A percentile compares a stretch with the other conserved stretches of the same genome.
Conservation (phyloP, 495 filamentous ascomycete genomes). For the Aspergillus indologenus region DNA sequence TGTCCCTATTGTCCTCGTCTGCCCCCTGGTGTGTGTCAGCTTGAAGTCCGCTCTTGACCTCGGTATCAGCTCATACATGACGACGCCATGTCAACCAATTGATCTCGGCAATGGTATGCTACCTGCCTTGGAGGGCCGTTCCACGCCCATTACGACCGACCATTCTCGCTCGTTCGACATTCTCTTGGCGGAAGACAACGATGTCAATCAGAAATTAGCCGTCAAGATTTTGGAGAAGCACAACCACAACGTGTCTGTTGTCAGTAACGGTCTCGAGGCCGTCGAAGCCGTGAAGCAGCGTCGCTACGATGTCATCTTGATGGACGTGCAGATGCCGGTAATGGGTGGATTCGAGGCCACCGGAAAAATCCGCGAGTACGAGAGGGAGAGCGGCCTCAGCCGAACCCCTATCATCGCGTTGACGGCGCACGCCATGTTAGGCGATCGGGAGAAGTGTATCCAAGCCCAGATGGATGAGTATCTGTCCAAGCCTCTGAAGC, state of each 20-base stretch:
- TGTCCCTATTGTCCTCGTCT: slow-evolving; percentile 91
- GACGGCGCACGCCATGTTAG: slow-evolving; percentile 98
- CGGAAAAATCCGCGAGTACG: slow-evolving; percentile 92
- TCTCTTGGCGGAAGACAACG: slow-evolving; percentile 94
- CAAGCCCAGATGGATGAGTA: slow-evolving; percentile 99
- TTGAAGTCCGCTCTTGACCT: slow-evolving; percentile 94
- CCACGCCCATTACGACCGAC: slow-evolving; percentile 86
- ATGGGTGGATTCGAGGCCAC: slow-evolving; percentile 99
- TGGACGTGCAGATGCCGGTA: slow-evolving; percentile 99
- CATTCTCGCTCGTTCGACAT: slow-evolving; percentile 96
- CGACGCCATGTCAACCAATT: slow-evolving; percentile 89
- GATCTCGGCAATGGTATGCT: slow-evolving; percentile 98
- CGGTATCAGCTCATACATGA: slow-evolving; percentile 98
- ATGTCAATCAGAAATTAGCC: slow-evolving; percentile 93
- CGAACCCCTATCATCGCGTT: slow-evolving; percentile 95
- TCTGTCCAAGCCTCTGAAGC: slow-evolving; percentile 94
- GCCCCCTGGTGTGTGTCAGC: slow-evolving; percentile 86
- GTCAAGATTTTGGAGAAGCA: slow-evolving; percentile 98
- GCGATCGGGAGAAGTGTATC: slow-evolving; percentile 97
- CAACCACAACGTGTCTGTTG: slow-evolving; percentile 93
- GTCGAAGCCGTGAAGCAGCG: slow-evolving; percentile 84
- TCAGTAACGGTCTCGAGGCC: slow-evolving; percentile 90
- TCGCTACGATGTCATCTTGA: slow-evolving; percentile 93
- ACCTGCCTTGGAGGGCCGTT: slow-evolving; percentile 91
- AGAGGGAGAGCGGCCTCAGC: slow-evolving; percentile 68